Evolutionary conservation across 345 rosid genomes (phyloP).

Genomic region (Syzygium aromaticum): DNA sequence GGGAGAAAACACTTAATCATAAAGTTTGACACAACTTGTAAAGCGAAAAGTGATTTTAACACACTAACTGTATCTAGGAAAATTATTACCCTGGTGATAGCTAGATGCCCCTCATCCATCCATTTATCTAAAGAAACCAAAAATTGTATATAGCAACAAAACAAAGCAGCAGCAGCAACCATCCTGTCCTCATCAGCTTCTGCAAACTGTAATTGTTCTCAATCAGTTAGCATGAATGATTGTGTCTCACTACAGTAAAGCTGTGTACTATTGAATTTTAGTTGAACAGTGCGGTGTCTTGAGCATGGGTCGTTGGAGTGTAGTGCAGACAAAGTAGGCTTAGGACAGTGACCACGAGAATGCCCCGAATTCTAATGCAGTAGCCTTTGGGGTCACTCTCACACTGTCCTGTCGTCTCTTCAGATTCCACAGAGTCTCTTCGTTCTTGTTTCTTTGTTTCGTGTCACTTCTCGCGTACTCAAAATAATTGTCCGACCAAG

Average conservation of each 20-base stretch:
- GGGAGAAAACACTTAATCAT: no score
- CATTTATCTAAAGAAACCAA: not conserved
- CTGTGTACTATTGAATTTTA: not conserved
- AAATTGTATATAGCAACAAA: not conserved
- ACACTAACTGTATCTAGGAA: not conserved
- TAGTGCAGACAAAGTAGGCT: not conserved
- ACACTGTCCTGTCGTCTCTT: not conserved
- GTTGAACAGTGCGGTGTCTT: not conserved
- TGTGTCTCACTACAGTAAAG: not conserved
- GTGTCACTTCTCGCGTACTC: constrained; percentile 1
- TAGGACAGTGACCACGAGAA: not conserved
- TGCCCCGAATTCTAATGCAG: not conserved
- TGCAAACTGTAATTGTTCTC: not conserved
- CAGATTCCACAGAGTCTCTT: not conserved
- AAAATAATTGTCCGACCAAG: constrained; percentile 4
- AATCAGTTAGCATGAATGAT: not conserved
- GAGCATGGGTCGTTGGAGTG: not conserved
- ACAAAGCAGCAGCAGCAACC: not conserved
- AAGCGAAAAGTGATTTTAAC: not conserved
- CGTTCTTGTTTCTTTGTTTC: not conserved
- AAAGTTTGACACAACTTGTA: not conserved
- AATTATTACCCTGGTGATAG: not conserved
- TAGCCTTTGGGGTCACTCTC: not conserved
- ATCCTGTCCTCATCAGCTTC: not conserved
- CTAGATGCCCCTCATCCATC: not conserved